Base-by-base conservation (phyloP, 2,329 filamentous ascomycete genomes). In the Colletotrichum viniferum region DNA sequence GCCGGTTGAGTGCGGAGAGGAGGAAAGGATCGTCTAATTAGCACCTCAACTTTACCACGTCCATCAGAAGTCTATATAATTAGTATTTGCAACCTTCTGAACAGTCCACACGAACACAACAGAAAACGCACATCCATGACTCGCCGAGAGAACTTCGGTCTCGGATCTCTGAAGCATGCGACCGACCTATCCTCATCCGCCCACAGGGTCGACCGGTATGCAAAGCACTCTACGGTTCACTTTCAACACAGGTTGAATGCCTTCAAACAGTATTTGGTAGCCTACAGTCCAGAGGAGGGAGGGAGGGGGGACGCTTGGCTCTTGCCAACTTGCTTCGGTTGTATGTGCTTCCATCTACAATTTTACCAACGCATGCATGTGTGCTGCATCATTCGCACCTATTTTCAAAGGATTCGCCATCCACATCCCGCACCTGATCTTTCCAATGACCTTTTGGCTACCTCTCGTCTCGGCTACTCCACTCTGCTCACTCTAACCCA, bases 401-500 rank as follows among this genome's bases (percentile, higher is more conserved):
- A 43, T 43, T n/a, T 26, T 38, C 18, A n/a, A 43, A 43, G 38
- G 38, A n/a, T 34, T 43, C 36, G 60, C 32, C 10, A 43, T 63
- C 32, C 34, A 21, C 16, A 48, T 48, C 43, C 43, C 43, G 10
- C 43, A 21, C n/a, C n/a, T 48, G 43, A 48, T 48, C 43, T 48
- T 24, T 6, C 21, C 28, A 12, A 48, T 14, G 26, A 61, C 28
- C 28, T 61, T 34, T 52, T 28, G n/a, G 43, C 13, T 34, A 43
- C 24, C 52, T 16, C 16, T n/a, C 24, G 26, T 60, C 52, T 60
- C 30, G 18, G 56, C 21, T 63, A 62, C 28, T 12, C 36, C 10
- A 55, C 13, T 26, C 61, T 76, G 38, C 78, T 81, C 24, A 82
- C 78, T 73, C 80, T 81, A 60, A 78, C 68, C 80, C 80, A 81